Evolutionary conservation across 441 rosid species (phyloP), one percentile per base, ranked within the genome.

Genomic region (Adansonia grandidieri): DNA sequence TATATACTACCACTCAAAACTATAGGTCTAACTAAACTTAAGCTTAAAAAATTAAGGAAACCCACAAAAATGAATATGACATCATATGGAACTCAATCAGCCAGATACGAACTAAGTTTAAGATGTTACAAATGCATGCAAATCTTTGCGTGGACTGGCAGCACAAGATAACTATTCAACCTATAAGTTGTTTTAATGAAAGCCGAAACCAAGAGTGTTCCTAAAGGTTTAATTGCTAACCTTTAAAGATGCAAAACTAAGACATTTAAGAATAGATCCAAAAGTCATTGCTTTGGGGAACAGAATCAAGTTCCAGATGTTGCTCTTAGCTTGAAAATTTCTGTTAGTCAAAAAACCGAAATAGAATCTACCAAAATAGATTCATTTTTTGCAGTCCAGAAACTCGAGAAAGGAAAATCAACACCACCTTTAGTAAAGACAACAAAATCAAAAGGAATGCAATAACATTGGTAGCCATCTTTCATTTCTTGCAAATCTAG

Each of bases 291-390:
- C 10, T 48, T 54, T 37, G 37, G 44, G 44, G 61, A 76, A 50
- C 71, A 72, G 68, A 74, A 47, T 60, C 58, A 58, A 65, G 69
- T 68, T 47, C 70, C 47, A 57, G 10, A 24, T 24, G 28, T 22
- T 48, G 45, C 24, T 79, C 54, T 62, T 45, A 19, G 70, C 68
- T 32, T n/a, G 48, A 8, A 22, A 17, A 45, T 42, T 42, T 42
- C 8, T 71, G 11, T 37, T 63, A 2, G 73, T 69, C 40, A 47
- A 47, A 19, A 69, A 69, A 20, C 13, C 6, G 2, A 19, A 42
- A n/a, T 62, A 42, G 28, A 66, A 66, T 66, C 51, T 42, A 17
- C 7, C 45, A 3, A 42, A n/a, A 42, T n/a, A 42, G 24, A 37
- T 58, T 68, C 66, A 73, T 1, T 24, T 24, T 24, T 24, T 24